Percentiles rank a stretch among this genome's conserved stretches.
Evolutionary conservation across 176 grass and related monocot species (phyloP).

Genomic region (Oryza nivara): DNA sequence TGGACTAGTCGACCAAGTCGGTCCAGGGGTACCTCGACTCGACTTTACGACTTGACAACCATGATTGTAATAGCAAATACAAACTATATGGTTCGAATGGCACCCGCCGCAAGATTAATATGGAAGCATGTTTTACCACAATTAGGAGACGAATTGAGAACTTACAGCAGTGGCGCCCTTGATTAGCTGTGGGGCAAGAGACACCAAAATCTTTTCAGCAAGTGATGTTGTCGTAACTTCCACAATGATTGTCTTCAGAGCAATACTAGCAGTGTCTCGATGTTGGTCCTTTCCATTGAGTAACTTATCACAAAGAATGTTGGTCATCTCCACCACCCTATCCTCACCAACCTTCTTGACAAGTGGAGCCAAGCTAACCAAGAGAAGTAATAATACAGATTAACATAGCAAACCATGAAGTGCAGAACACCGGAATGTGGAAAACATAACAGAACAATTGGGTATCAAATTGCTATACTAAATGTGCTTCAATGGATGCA

Average conservation of each 20-base stretch:
- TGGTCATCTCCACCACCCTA: slow-evolving; percentile 87
- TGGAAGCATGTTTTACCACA: neutral
- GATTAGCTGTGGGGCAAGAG: slow-evolving; percentile 80
- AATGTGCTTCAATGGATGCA: neutral
- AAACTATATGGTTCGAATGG: slow-evolving; percentile 6
- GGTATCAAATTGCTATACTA: neutral
- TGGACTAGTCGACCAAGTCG: too few species aligned
- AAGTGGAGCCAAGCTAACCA: slow-evolving; percentile 83
- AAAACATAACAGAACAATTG: slow-evolving; percentile 8
- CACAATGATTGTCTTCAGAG: slow-evolving; percentile 88
- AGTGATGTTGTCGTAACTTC: slow-evolving; percentile 82
- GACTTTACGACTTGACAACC: too few species aligned
- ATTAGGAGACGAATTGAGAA: neutral
- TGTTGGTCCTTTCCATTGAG: slow-evolving; percentile 96
- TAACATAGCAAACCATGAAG: slow-evolving; percentile 1
- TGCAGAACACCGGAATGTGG: neutral
- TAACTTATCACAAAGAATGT: slow-evolving; percentile 94
- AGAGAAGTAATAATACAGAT: slow-evolving; percentile 17
- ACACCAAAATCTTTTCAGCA: slow-evolving; percentile 87
- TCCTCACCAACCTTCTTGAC: slow-evolving; percentile 93
- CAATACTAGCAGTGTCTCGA: slow-evolving; percentile 98
- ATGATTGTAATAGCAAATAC: neutral
- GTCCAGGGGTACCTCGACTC: too few species aligned
- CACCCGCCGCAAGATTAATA: neutral
- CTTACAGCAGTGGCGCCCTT: slow-evolving; percentile 82